A percentile compares a stretch with the other conserved stretches of the same genome.
phyloP scores from a whole-genome alignment of 2,329 filamentous ascomycete genomes.

The Escovopsis sp. region DNA sequence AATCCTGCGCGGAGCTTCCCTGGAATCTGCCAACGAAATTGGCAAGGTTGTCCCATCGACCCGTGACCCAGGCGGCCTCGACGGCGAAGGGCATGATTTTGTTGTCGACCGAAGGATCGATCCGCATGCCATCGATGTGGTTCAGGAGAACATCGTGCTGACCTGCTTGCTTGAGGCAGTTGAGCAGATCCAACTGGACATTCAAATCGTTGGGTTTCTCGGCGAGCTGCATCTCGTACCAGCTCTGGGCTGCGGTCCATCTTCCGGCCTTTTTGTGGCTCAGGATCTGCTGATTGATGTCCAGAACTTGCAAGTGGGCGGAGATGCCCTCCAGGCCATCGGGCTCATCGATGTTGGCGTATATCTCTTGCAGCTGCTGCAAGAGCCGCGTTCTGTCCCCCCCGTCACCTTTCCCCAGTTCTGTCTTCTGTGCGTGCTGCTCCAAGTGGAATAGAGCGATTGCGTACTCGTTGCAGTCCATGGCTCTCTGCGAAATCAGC shows the following conservation, averaged over 20 bases:
- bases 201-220: slow-evolving; percentile 64
- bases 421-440: slow-evolving; percentile 54
- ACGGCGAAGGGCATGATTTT: slow-evolving; percentile 68
- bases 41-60: slow-evolving; percentile 62
- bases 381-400: slow-evolving; percentile 50
- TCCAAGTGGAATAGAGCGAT: slow-evolving; percentile 90
- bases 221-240: slow-evolving; percentile 85
- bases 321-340: slow-evolving; percentile 94
- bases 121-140: slow-evolving; percentile 64
- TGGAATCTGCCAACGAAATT: slow-evolving; percentile 45
- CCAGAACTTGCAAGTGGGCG: slow-evolving; percentile 68
- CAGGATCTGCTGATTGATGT: slow-evolving; percentile 83
- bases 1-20: slow-evolving; percentile 40
- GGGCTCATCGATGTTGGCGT: slow-evolving; percentile 93
- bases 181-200: slow-evolving; percentile 67
- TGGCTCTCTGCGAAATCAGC: slow-evolving; percentile 61
- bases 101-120: slow-evolving; percentile 34
- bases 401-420: slow-evolving; percentile 27
- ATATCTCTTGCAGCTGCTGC: slow-evolving; percentile 77
- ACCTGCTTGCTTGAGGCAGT: slow-evolving; percentile 85
- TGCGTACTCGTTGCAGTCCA: slow-evolving; percentile 89
- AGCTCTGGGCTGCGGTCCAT: slow-evolving; percentile 90
- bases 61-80: slow-evolving; percentile 83
- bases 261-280: slow-evolving; percentile 85
- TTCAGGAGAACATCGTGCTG: slow-evolving; percentile 83